Evolutionary conservation across 2,329 filamentous ascomycete species (phyloP).

Genomic region (Endocalyx cinctus): DNA sequence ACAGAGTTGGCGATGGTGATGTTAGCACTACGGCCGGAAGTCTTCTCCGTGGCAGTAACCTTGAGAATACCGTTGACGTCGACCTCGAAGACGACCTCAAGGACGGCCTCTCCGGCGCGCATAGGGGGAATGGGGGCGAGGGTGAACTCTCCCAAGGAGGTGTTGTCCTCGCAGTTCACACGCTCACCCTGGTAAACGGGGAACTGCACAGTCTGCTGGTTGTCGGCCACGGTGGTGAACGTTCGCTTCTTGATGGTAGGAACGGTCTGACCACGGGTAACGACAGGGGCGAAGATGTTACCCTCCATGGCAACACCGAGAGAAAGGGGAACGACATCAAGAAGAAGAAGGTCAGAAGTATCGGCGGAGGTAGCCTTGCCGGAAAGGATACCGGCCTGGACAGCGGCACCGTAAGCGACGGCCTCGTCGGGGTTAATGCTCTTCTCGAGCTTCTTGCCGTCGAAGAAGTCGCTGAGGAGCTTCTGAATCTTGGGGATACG

Average conservation of each 20-base stretch:
- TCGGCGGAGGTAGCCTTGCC: conserved; percentile 96
- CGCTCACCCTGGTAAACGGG: conserved; percentile 94
- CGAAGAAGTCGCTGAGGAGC: conserved; percentile 97
- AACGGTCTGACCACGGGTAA: conserved; percentile 72
- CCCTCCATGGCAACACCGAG: conserved; percentile 99
- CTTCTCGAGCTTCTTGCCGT: conserved; percentile 99
- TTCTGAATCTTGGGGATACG: conserved; percentile 99
- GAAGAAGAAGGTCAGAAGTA: conserved; percentile 86
- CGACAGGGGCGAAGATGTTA: conserved; percentile 95
- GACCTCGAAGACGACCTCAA: conserved; percentile 98
- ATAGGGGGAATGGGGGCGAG: conserved; percentile 82
- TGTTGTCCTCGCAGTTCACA: conserved; percentile 98
- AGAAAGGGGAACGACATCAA: conserved; percentile 94
- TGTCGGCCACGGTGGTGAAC: conserved; percentile 80
- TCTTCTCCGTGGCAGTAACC: conserved; percentile 99
- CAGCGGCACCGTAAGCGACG: conserved; percentile 96
- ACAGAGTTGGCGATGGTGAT: conserved; percentile 99
- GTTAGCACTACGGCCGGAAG: conserved; percentile 94
- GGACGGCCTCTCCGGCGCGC: conserved; percentile 91
- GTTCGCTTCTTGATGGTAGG: conserved; percentile 77
- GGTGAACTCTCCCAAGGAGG: conserved; percentile 94
- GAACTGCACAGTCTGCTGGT: conserved; percentile 83
- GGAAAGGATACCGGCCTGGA: conserved; percentile 97
- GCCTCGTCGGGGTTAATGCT: conserved; percentile 99
- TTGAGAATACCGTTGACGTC: conserved; percentile 99